These are phyloP conservation scores for Myochromella boudieri DNA, from an alignment of 768 basidiomycete genomes.

Conservation along the genomic window DNA sequence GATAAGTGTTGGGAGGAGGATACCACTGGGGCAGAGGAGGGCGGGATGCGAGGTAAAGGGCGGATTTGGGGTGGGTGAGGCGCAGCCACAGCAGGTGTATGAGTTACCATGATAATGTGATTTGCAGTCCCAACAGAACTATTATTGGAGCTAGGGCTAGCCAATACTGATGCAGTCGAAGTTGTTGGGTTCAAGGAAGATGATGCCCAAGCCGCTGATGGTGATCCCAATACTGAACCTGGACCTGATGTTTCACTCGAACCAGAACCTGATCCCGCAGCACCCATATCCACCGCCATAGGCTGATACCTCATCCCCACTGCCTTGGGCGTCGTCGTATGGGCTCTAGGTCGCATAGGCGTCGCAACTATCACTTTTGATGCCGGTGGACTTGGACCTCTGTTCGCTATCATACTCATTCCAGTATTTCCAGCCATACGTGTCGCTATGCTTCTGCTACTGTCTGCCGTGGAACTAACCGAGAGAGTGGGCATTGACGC, in stretches of 20 bases:
- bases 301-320: conserved; percentile 29
- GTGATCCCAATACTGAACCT: conserved; percentile 1
- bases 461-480: background rate
- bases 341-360: conserved; percentile 14
- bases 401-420: too few relatives aligned
- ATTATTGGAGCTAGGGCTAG: background rate
- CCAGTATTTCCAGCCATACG: too few relatives aligned
- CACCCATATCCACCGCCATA: conserved; percentile 22
- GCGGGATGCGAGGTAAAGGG: conserved; percentile 26
- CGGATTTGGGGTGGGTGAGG: conserved; percentile 9
- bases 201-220: conserved; percentile 7
- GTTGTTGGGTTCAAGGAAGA: conserved; percentile 7
- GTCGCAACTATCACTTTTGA: conserved; percentile 12
- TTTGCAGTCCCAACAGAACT: too few relatives aligned
- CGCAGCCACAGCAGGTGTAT: too few relatives aligned
- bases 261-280: too few relatives aligned
- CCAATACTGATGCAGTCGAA: conserved; percentile 4
- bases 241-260: conserved; percentile 4
- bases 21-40: conserved; percentile 9
- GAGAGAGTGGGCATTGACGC: background rate
- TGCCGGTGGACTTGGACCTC: conserved; percentile 1
- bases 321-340: conserved; percentile 10
- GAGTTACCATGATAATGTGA: too few relatives aligned
- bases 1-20: conserved; percentile 6
- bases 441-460: too few relatives aligned